These are phyloP conservation scores for Elongisporangium anandrum DNA, from an alignment of 352 stramenopile species.

Conservation along the genomic window DNA sequence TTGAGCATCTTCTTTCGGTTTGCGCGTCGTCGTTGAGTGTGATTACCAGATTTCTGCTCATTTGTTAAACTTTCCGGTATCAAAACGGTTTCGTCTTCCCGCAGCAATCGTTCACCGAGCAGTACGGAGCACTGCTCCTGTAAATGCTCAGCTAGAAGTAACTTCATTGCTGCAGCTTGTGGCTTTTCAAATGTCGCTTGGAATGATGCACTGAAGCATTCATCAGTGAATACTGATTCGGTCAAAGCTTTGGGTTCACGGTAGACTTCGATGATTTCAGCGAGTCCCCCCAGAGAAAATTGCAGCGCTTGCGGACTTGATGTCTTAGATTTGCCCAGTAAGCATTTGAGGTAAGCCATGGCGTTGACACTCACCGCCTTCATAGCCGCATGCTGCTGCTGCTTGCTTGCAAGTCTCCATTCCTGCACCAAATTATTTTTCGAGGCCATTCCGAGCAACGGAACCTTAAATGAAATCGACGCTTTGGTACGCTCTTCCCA, in stretches of 20 bases:
- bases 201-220: slow-evolving; percentile 39
- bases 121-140: slow-evolving; percentile 70
- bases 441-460: slow-evolving; percentile 32
- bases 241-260: not conserved
- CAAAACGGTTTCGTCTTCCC: slow-evolving; percentile 25
- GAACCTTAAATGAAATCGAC: slow-evolving; percentile 23
- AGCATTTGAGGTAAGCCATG: slow-evolving; percentile 4
- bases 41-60: slow-evolving; percentile 17
- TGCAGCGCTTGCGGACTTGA: not conserved
- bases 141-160: slow-evolving; percentile 70
- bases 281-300: slow-evolving; percentile 4
- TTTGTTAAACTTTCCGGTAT: not conserved
- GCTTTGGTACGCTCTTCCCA: slow-evolving; percentile 37
- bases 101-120: slow-evolving; percentile 47
- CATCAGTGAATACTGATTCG: slow-evolving; percentile 14
- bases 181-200: slow-evolving; percentile 30
- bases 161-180: slow-evolving; percentile 48
- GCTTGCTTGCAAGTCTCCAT: slow-evolving; percentile 29
- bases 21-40: slow-evolving; percentile 52
- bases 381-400: slow-evolving; percentile 13
- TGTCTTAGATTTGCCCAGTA: not conserved
- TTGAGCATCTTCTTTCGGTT: slow-evolving; percentile 69
- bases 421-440: slow-evolving; percentile 47
- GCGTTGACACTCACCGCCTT: slow-evolving; percentile 15
- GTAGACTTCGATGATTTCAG: slow-evolving; percentile 5